Base-by-base conservation (phyloP, 2,329 filamentous ascomycete species). In the Trichoderma koningii region DNA sequence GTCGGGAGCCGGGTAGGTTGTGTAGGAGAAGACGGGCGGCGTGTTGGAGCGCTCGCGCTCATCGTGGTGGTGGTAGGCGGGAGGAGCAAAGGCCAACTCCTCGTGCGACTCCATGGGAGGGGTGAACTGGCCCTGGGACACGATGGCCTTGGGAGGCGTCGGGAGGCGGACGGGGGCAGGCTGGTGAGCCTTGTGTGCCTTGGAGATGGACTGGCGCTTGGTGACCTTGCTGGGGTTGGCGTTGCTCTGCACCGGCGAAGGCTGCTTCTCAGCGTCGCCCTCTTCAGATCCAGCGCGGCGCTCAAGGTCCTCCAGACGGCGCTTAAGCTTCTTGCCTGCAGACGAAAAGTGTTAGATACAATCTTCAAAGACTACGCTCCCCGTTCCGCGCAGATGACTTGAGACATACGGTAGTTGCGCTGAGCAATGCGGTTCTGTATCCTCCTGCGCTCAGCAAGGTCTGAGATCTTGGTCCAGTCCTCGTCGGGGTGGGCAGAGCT, bases 401-500 rank as follows among this genome's bases (percentile, higher is more conserved):
- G 55, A 10, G 38, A 85, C 88, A 76, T 83, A 96, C 93, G 93
- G 82, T 97, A 97, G 82, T 97, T 97, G 73, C 93, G 89, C 81
- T 98, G 94, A 71, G 94, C 94, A 83, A 98, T 97, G 71, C 94
- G 89, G 81, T 98, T 98, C 80, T 98, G 93, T 81, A 97, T 97
- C 75, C 93, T 87, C 73, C 93, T 85, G 74, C 95, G 89, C 81
- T 98, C 94, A 59, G 93, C 94, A 66, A 98, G 88, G 78, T 98
- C 94, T 65, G 94, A 96, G 76, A 98, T 97, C 87, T 97, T 96
- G 75, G 94, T 97, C 94, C 94, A 98, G 81, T 98, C 94, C 81
- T 98, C 94, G 75, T 97, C 93, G 63, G 94, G 91, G 77, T 96
- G 96, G 72, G 93, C 94, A 69, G 92, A 96, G 73, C 90, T 90